Conservation (phyloP, 108 stramenopile genomes). For the Cylindrotheca closterium region DNA sequence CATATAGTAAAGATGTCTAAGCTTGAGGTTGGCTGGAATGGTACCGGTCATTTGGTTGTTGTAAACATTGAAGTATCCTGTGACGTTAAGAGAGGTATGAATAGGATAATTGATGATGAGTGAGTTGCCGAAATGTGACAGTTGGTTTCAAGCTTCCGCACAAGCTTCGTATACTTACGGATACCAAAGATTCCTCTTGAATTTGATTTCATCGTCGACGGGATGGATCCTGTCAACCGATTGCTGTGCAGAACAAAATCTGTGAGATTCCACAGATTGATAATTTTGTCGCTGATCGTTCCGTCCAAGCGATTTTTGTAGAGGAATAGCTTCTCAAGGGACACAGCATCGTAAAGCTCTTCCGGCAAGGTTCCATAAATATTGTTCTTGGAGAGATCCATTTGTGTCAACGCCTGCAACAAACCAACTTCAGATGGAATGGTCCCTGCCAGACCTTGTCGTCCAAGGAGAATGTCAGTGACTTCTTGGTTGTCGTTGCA, state of each 20-base stretch:
- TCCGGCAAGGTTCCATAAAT: slow-evolving; percentile 17
- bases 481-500: slow-evolving; percentile 53
- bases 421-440: slow-evolving; percentile 13
- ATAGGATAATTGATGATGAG: background rate
- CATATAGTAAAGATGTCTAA: slow-evolving; percentile 33
- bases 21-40: slow-evolving; percentile 19
- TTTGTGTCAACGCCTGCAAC: background rate
- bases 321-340: slow-evolving; percentile 11
- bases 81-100: background rate
- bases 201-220: slow-evolving; percentile 10
- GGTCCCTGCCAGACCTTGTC: slow-evolving; percentile 33
- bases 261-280: slow-evolving; percentile 14
- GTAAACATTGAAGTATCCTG: slow-evolving; percentile 35
- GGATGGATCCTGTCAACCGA: slow-evolving; percentile 24
- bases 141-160: background rate
- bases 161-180: slow-evolving; percentile 2
- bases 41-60: slow-evolving; percentile 38
- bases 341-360: slow-evolving; percentile 7
- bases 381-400: slow-evolving; percentile 29
- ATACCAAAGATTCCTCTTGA: slow-evolving; percentile 7
- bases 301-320: slow-evolving; percentile 27
- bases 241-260: slow-evolving; percentile 23
- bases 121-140: background rate
- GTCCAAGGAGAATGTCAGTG: slow-evolving; percentile 30
- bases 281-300: slow-evolving; percentile 15